Evolutionary conservation across 345 rosid genomes (phyloP).

Genomic region (Acer yangbiense): DNA sequence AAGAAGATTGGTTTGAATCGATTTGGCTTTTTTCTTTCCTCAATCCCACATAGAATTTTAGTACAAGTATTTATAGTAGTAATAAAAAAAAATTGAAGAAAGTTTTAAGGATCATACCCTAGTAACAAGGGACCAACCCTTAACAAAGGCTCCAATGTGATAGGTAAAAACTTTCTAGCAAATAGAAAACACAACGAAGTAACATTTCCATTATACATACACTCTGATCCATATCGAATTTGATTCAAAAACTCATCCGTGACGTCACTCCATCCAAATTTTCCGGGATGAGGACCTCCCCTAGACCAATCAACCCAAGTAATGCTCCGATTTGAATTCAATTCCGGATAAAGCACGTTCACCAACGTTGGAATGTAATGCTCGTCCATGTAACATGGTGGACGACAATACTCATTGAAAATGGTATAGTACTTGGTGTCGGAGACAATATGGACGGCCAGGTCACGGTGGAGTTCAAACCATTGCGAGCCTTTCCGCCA

Average conservation of each 20-base stretch:
- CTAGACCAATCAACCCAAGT: constrained; percentile 79
- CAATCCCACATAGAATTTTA: neutral
- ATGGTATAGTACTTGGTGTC: constrained; percentile 49
- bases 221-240: constrained; percentile 41
- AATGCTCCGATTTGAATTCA: constrained; percentile 51
- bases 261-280: constrained; percentile 44
- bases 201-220: constrained; percentile 47
- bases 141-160: constrained; percentile 56
- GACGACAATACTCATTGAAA: constrained; percentile 43
- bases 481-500: constrained; percentile 91
- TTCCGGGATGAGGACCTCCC: constrained; percentile 64
- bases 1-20: neutral
- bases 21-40: too few species aligned
- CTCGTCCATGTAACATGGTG: constrained; percentile 73
- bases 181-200: constrained; percentile 49
- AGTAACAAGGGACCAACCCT: constrained; percentile 53
- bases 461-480: constrained; percentile 66
- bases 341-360: constrained; percentile 33
- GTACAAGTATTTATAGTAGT: neutral
- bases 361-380: constrained; percentile 71
- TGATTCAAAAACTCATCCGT: constrained; percentile 54
- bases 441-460: constrained; percentile 43
- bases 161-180: constrained; percentile 64
- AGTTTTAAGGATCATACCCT: constrained; percentile 41
- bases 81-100: neutral